A percentile compares a stretch with the other conserved stretches of the same genome.
phyloP scores from a whole-genome alignment of 768 basidiomycete genomes.

The Trametes elegans region DNA sequence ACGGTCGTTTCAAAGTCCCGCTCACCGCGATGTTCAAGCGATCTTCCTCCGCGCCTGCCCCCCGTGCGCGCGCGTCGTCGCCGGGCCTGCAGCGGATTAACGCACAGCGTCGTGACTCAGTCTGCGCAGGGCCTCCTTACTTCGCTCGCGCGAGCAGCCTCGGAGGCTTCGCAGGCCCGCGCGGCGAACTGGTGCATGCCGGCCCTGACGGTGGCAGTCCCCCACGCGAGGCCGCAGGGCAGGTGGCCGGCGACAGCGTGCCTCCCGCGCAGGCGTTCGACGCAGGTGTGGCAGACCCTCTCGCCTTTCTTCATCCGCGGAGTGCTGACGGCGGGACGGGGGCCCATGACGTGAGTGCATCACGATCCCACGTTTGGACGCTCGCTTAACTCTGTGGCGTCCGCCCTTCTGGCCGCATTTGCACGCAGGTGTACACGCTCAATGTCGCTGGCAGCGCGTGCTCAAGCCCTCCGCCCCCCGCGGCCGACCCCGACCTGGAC shows the following conservation, averaged over 20 bases:
- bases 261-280: slow-evolving; percentile 3
- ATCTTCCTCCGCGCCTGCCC: slow-evolving; percentile 54
- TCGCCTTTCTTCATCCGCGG: slow-evolving; percentile 8
- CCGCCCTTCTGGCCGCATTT: background rate
- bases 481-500: slow-evolving; percentile 17
- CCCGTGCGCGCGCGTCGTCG: slow-evolving; percentile 21
- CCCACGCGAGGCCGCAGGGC: background rate
- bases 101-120: slow-evolving; percentile 14
- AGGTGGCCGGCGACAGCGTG: background rate
- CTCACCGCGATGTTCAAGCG: slow-evolving; percentile 68
- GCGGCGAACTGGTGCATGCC: background rate
- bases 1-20: slow-evolving; percentile 43
- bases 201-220: background rate
- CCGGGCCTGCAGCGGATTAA: slow-evolving; percentile 6
- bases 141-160: slow-evolving; percentile 11
- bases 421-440: slow-evolving; percentile 3
- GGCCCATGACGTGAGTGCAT: slow-evolving; percentile 16
- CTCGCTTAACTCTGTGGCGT: slow-evolving; percentile 12
- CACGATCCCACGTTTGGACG: slow-evolving; percentile 3
- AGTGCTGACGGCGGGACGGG: background rate
- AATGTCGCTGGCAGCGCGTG: slow-evolving; percentile 1
- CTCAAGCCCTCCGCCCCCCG: slow-evolving; percentile 15
- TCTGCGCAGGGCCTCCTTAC: slow-evolving; percentile 11
- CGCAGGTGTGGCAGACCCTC: background rate
- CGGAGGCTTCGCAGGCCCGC: background rate